phyloP scores from a whole-genome alignment of 768 basidiomycete genomes.

The Vararia minispora region DNA sequence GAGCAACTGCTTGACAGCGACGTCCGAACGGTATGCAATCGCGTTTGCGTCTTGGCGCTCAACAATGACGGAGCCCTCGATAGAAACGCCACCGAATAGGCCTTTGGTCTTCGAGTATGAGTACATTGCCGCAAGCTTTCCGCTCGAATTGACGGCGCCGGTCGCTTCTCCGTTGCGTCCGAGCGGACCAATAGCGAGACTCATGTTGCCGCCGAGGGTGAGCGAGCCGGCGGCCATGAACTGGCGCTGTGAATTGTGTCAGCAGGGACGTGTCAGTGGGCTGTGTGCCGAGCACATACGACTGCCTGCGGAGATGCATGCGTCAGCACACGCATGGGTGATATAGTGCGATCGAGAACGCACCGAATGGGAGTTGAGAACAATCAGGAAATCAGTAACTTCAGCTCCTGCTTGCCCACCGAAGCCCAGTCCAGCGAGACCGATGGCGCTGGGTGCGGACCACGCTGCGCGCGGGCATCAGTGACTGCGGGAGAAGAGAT shows the following conservation, averaged over 20 bases:
- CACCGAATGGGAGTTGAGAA: slow-evolving; percentile 75
- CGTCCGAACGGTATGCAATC: slow-evolving; percentile 65
- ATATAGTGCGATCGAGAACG: slow-evolving; percentile 17
- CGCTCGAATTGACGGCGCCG: slow-evolving; percentile 73
- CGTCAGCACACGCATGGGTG: slow-evolving; percentile 4
- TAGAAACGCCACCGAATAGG: slow-evolving; percentile 83
- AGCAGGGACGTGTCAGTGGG: not conserved
- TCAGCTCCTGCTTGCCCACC: slow-evolving; percentile 79
- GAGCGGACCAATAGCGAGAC: slow-evolving; percentile 81
- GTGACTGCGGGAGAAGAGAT: not conserved
- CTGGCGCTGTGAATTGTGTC: slow-evolving; percentile 35
- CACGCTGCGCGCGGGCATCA: slow-evolving; percentile 41
- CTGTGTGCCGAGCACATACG: slow-evolving; percentile 27
- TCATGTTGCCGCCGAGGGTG: slow-evolving; percentile 85
- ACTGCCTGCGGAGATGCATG: slow-evolving; percentile 21
- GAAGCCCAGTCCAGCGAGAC: slow-evolving; percentile 81
- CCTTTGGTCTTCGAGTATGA: slow-evolving; percentile 89
- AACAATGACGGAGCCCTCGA: slow-evolving; percentile 85
- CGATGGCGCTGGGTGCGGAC: slow-evolving; percentile 93
- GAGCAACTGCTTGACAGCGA: slow-evolving; percentile 71
- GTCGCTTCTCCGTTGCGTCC: slow-evolving; percentile 93
- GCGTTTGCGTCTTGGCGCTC: slow-evolving; percentile 91
- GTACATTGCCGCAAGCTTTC: slow-evolving; percentile 91
- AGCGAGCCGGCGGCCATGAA: slow-evolving; percentile 95
- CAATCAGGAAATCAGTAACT: slow-evolving; percentile 85